Evolutionary conservation across 176 grass and related monocot genomes (phyloP).

Genomic region (Aegilops longissima): DNA sequence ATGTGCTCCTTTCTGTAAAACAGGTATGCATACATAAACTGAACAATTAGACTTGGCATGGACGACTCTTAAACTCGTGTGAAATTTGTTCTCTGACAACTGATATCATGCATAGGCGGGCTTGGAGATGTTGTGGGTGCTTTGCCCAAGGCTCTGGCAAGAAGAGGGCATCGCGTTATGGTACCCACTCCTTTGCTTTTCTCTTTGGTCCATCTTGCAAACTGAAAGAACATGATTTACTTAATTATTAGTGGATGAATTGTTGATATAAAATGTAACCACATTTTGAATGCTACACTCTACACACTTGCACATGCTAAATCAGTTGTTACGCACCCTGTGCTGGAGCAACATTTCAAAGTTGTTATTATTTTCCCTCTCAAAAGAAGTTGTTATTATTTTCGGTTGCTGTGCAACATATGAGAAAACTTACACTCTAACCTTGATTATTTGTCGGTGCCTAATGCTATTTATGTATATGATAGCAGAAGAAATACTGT

Average conservation of each 20-base stretch:
- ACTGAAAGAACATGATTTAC: not conserved
- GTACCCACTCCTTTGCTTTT: conserved; percentile 25
- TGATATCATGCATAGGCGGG: conserved; percentile 57
- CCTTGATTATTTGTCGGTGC: not conserved
- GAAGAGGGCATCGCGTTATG: conserved; percentile 96
- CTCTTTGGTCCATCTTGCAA: not conserved
- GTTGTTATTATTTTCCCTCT: no score
- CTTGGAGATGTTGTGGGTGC: conserved; percentile 94
- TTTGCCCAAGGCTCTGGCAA: conserved; percentile 95
- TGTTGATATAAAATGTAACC: not conserved
- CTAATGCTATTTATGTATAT: not conserved
- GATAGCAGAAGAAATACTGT: not conserved
- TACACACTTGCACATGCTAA: not conserved
- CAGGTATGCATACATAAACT: conserved; percentile 42
- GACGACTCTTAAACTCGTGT: not conserved
- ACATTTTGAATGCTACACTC: not conserved
- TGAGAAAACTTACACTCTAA: not conserved
- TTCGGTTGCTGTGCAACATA: not conserved
- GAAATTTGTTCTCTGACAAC: conserved; percentile 17
- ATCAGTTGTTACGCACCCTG: not conserved
- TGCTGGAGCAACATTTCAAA: not conserved
- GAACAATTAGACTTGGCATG: not conserved
- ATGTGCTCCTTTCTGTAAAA: conserved; percentile 92
- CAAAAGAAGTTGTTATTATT: not conserved
- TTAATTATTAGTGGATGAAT: not conserved